Base-by-base conservation (phyloP, 192 early-diverging fungal genomes). In the Gryganskiella cystojenkinii region DNA sequence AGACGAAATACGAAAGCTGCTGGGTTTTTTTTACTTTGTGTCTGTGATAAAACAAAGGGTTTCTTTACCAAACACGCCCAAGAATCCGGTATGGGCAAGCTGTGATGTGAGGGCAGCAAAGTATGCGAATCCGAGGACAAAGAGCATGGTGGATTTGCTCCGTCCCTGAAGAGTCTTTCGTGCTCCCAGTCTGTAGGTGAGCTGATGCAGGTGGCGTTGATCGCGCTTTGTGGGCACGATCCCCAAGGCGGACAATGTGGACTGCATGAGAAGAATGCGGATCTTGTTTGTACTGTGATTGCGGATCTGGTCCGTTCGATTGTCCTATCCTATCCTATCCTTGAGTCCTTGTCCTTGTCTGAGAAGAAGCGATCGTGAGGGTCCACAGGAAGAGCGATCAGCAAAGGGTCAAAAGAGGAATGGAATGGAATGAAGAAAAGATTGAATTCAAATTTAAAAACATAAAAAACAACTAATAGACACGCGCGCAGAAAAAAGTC, bases 221-320 rank as follows among this genome's bases (percentile, higher is more conserved):
- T 53, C 65, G 54, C 72, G 72, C 65, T 63, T 76, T 54, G 44
- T 76, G 24, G 52, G 65, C 54, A 52, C 35, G 72, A 76, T 76
- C 52, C 67, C 59, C 19, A 71, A 31, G 56, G 45, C 15, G 11
- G 64, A 53, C 72, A 67, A 37, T 58, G 61, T 62, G 58, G 27
- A 24, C 22, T 20, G 22, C 19, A 56, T n/a, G 35, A 19, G 15
- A 4, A 35, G 28, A 35, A n/a, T n/a, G n/a, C n/a, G n/a, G n/a
- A n/a, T n/a, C n/a, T n/a, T n/a, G n/a, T n/a, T n/a, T n/a, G n/a
- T n/a, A n/a, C n/a, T n/a, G n/a, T n/a, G n/a, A n/a, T n/a, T n/a
- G n/a, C n/a, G n/a, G n/a, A n/a, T n/a, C n/a, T n/a, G n/a, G n/a
- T n/a, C n/a, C n/a, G n/a, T n/a, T n/a, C n/a, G n/a, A n/a, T n/a